These are phyloP conservation scores for Rhododendron kiyosumense DNA, from an alignment of 148 eudicot genomes.

Conservation along the genomic window DNA sequence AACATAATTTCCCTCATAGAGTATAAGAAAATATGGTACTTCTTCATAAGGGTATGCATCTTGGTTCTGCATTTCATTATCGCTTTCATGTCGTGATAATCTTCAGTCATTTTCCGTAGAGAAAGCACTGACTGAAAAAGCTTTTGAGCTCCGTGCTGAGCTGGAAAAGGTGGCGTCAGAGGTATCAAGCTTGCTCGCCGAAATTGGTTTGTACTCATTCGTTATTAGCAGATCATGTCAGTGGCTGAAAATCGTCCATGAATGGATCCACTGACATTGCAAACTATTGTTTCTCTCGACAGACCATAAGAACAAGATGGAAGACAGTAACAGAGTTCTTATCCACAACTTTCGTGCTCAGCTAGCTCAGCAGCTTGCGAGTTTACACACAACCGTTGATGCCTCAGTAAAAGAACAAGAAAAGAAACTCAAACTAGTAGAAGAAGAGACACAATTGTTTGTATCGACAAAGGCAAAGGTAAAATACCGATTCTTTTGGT, in stretches of 20 bases:
- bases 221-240: not conserved
- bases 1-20: not conserved
- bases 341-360: constrained; percentile 23
- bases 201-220: constrained; percentile 26
- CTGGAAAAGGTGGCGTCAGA: constrained; percentile 30
- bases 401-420: constrained; percentile 22
- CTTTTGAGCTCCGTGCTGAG: constrained; percentile 26
- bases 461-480: constrained; percentile 20
- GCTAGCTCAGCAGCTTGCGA: constrained; percentile 27
- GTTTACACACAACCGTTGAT: constrained; percentile 16
- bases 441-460: constrained; percentile 13
- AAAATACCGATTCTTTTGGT: not conserved
- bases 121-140: constrained; percentile 29
- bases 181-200: constrained; percentile 24
- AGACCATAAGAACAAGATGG: constrained; percentile 23
- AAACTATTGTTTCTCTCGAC: not conserved
- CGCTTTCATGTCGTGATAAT: not conserved
- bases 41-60: no score
- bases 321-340: constrained; percentile 18
- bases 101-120: constrained; percentile 8
- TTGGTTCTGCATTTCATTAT: not conserved
- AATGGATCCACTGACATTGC: not conserved
- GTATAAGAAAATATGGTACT: not conserved
- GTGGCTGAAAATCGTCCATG: not conserved
- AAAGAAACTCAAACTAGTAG: constrained; percentile 18